Evolutionary conservation across 2,329 filamentous ascomycete species (phyloP).

Genomic region (Colletotrichum liriopes): DNA sequence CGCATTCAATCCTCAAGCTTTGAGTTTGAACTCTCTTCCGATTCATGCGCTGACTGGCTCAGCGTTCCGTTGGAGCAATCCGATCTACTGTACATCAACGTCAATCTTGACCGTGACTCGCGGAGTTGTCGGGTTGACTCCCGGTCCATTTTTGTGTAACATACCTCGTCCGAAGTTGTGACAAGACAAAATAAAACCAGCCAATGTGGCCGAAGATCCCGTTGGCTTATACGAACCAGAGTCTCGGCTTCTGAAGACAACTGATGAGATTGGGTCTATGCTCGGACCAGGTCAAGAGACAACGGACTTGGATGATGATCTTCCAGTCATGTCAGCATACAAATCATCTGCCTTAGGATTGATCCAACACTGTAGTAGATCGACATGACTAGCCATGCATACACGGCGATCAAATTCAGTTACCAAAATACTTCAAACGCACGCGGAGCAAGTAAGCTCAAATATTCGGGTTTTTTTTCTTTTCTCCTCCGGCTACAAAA

Average conservation of each 20-base stretch:
- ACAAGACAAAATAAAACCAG: neutral
- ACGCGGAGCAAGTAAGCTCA: neutral
- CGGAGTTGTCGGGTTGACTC: neutral
- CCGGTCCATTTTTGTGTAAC: neutral
- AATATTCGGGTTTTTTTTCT: neutral
- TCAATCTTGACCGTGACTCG: slow-evolving; percentile 23
- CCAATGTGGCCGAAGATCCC: neutral
- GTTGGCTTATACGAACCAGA: neutral
- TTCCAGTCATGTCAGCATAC: neutral
- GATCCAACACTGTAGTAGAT: neutral
- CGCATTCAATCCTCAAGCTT: slow-evolving; percentile 10
- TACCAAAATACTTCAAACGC: neutral
- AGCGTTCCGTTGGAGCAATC: neutral
- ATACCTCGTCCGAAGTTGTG: neutral
- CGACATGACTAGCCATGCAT: neutral
- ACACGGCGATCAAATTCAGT: neutral
- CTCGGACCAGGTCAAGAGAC: neutral
- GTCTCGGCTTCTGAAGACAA: neutral
- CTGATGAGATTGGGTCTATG: neutral
- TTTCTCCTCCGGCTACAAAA: neutral
- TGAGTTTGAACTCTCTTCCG: neutral
- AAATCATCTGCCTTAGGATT: neutral
- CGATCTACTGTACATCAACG: neutral
- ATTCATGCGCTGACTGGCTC: slow-evolving; percentile 14
- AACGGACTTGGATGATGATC: neutral